Percentiles rank a stretch among this genome's conserved stretches.
Conservation (phyloP, 2,329 filamentous ascomycete species). For the Calonectria fujianensis region DNA sequence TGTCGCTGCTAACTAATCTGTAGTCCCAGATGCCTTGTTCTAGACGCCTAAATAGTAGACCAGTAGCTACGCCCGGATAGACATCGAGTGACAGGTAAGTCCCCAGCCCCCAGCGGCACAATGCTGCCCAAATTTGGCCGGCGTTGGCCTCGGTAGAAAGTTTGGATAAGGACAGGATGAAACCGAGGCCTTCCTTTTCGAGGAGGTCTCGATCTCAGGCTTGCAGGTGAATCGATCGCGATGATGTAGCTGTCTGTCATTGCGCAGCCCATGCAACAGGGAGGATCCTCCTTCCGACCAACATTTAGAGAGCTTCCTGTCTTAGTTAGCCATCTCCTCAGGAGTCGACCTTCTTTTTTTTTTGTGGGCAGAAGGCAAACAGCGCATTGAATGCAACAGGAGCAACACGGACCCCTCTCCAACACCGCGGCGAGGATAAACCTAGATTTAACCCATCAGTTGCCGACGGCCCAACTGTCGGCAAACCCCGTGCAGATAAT, state of each 20-base stretch:
- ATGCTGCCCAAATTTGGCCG: constrained; percentile 25
- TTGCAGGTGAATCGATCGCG: constrained; percentile 51
- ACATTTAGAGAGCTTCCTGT: constrained; percentile 49
- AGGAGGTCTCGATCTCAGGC: constrained; percentile 43
- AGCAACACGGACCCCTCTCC: constrained; percentile 26
- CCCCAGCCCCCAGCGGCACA: background rate
- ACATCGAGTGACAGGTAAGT: constrained; percentile 6
- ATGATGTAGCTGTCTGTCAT: constrained; percentile 49
- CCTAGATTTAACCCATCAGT: constrained; percentile 25
- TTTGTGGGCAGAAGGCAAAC: constrained; percentile 29
- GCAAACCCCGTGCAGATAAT: constrained; percentile 17
- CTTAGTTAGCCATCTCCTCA: constrained; percentile 43
- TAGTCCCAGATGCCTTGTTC: constrained; percentile 36
- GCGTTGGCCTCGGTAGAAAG: constrained; percentile 31
- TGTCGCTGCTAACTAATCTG: constrained; percentile 30
- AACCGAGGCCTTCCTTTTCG: constrained; percentile 28
- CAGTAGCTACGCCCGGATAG: constrained; percentile 31
- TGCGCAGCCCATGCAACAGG: constrained; percentile 50
- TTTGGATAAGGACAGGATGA: constrained; percentile 34
- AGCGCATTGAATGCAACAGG: constrained; percentile 30
- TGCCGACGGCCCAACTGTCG: constrained; percentile 36
- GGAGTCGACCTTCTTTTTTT: background rate
- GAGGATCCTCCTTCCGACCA: constrained; percentile 41
- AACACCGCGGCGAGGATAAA: constrained; percentile 24
- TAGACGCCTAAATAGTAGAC: constrained; percentile 27